Conservation (phyloP, 768 basidiomycete genomes). For the Amanita brunnescens region DNA sequence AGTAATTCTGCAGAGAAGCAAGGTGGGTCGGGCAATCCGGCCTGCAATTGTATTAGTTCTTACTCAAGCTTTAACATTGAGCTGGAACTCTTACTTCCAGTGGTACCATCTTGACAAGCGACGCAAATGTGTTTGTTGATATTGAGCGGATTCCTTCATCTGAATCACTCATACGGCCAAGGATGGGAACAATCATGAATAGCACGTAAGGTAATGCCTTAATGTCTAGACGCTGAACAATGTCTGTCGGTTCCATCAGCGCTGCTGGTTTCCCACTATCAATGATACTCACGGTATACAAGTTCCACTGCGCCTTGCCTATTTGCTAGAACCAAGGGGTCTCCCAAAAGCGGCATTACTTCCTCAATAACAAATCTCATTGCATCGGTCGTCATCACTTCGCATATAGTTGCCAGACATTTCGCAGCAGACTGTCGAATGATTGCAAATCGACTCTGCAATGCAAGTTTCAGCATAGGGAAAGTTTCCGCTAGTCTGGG, state of each 20-base stretch:
- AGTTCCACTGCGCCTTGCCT: slow-evolving; percentile 88
- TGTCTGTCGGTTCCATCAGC: slow-evolving; percentile 42
- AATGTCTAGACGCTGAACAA: slow-evolving; percentile 86
- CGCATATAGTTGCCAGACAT: slow-evolving; percentile 82
- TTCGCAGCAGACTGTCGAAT: slow-evolving; percentile 82
- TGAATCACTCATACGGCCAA: slow-evolving; percentile 94
- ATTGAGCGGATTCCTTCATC: slow-evolving; percentile 88
- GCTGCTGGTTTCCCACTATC: slow-evolving; percentile 7
- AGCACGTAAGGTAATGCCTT: slow-evolving; percentile 95
- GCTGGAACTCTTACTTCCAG: slow-evolving; percentile 71
- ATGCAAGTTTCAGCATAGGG: slow-evolving; percentile 64
- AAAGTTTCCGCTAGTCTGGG: slow-evolving; percentile 63
- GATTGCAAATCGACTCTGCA: slow-evolving; percentile 84
- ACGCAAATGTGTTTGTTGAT: slow-evolving; percentile 96
- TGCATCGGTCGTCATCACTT: slow-evolving; percentile 74
- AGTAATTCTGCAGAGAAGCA: slow-evolving; percentile 86
- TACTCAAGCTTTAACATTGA: not conserved
- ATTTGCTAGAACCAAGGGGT: slow-evolving; percentile 63
- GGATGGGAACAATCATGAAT: slow-evolving; percentile 91
- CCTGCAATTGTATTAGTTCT: slow-evolving; percentile 33
- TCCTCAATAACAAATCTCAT: slow-evolving; percentile 88
- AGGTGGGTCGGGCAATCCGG: slow-evolving; percentile 92
- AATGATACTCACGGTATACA: slow-evolving; percentile 67
- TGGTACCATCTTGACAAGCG: slow-evolving; percentile 96
- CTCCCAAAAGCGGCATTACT: slow-evolving; percentile 74